Evolutionary conservation across 441 rosid genomes (phyloP), one percentile per base, ranked within the genome.

Genomic region (Arabidopsis hybrid): DNA sequence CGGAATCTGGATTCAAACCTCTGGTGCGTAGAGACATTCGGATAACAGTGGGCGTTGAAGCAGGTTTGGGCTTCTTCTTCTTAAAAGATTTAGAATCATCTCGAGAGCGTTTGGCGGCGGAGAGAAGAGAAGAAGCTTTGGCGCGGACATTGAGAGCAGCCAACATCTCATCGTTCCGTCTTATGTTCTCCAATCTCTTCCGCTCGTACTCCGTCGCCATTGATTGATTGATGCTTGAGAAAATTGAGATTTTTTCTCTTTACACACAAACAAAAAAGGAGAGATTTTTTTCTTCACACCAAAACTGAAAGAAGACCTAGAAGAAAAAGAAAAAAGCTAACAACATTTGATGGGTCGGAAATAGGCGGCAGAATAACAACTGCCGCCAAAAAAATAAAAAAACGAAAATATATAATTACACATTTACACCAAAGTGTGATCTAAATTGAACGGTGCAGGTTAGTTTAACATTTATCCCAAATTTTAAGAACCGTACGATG

Each of bases 171-270:
- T 78, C 89, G 53, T 94, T 90, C 49, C 93, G 83, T 64, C 80
- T 83, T 46, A 92, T 94, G 83, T 90, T 90, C 75, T 88, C 91
- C 35, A 89, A 85, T 78, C 97, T 83, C 72, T 76, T 78, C 12
- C 85, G 84, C 79, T 92, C 99, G 76, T 94, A 92, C 64, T 92
- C 95, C 1, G 95, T 63, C 84, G 86, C 97, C 98, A 21, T 21
- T 21, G 26, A 21, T 21, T 21, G 26, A 91, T 93, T 58, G 80
- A 56, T 57, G 39, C 71, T 4, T 47, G 2, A 32, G 50, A 32
- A 39, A 59, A 14, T 7, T 4, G 4, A 60, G 16, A 60, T 38
- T 7, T 31, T 55, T 35, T 13, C 12, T 38, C 13, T 71, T 29
- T 1, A 5, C 16, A 38, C 18, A 21, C 26, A 21, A 21, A 21